These are phyloP conservation scores for Senna siamea DNA, from an alignment of 306 rosid genomes.

Conservation along the genomic window DNA sequence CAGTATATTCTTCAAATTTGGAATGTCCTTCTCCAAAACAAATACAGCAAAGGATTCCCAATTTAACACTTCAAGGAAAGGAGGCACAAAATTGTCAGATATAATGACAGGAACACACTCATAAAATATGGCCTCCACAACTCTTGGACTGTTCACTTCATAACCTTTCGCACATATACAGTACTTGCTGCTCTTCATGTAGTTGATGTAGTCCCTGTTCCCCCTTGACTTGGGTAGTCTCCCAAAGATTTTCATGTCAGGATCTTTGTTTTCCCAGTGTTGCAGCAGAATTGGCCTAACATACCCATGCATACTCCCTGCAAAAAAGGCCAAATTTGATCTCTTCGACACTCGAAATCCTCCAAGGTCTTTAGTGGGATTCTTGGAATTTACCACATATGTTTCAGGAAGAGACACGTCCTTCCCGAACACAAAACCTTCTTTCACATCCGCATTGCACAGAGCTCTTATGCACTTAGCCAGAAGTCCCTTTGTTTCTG, in stretches of 20 bases:
- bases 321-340: constrained; percentile 76
- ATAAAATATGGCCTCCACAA: constrained; percentile 82
- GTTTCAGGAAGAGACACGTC: constrained; percentile 94
- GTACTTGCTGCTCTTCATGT: constrained; percentile 92
- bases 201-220: constrained; percentile 57
- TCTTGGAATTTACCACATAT: constrained; percentile 43
- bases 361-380: constrained; percentile 65
- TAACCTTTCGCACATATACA: constrained; percentile 94
- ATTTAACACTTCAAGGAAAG: constrained; percentile 73
- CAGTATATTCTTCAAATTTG: constrained; percentile 76
- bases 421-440: constrained; percentile 80
- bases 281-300: constrained; percentile 72
- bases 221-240: constrained; percentile 57
- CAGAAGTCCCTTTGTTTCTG: constrained; percentile 67
- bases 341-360: constrained; percentile 65
- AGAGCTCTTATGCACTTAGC: constrained; percentile 74
- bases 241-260: constrained; percentile 84
- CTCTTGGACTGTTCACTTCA: constrained; percentile 95
- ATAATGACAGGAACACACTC: constrained; percentile 88
- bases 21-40: constrained; percentile 80
- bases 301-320: constrained; percentile 85
- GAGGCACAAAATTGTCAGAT: constrained; percentile 95
- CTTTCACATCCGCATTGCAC: constrained; percentile 87
- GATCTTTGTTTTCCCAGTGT: constrained; percentile 93
- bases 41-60: constrained; percentile 95